Base-by-base conservation (phyloP, 2,329 filamentous ascomycete species). In the Fusarium subtropicale region DNA sequence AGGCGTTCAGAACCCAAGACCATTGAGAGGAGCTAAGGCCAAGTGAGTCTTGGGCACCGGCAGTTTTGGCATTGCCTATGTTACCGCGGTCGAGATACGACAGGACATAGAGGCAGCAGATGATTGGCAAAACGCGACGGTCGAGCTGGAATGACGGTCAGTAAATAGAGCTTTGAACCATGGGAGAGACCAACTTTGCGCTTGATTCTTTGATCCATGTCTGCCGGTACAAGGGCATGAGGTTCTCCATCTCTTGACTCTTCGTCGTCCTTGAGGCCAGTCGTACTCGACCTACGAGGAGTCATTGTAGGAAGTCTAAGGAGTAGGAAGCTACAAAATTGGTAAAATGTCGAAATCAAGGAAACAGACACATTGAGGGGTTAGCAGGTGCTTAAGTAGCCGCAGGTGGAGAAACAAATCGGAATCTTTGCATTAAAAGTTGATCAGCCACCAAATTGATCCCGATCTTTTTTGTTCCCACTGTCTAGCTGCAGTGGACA, bases 11-110 rank as follows among this genome's bases (percentile, higher is more conserved):
- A 1, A 73, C 71, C 71, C 70, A 73, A 0, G 71, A 33, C 70
- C 68, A 73, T 12, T 73, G 44, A 1, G 51, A 56, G 1, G 50
- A 59, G 16, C 52, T 66, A 0, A 73, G 30, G 0, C 45, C 51
- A 2, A 73, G 58, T 0, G 44, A 61, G 1, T 73, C 71, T 30
- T 69, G 62, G 1, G 68, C 62, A 0, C 70, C 71, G 0, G 71
- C 71, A 0, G 66, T 61, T 13, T 72, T 72, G 38, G 70, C 69
- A 28, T 72, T 72, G 9, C 70, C 70, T 7, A 72, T 71, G 16
- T 72, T 72, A 8, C 70, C 70, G 0, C 70, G 60, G 16, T 72
- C 69, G 9, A 72, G 34, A 7, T 73, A 73, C 3, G 71, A 73
- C 0, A 71, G 30, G 12, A 73, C 51, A 24, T 73, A 73, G 2